A percentile compares a stretch with the other conserved stretches of the same genome.
phyloP scores from a whole-genome alignment of 2,329 filamentous ascomycete species.

The Diaporthe caulivora region DNA sequence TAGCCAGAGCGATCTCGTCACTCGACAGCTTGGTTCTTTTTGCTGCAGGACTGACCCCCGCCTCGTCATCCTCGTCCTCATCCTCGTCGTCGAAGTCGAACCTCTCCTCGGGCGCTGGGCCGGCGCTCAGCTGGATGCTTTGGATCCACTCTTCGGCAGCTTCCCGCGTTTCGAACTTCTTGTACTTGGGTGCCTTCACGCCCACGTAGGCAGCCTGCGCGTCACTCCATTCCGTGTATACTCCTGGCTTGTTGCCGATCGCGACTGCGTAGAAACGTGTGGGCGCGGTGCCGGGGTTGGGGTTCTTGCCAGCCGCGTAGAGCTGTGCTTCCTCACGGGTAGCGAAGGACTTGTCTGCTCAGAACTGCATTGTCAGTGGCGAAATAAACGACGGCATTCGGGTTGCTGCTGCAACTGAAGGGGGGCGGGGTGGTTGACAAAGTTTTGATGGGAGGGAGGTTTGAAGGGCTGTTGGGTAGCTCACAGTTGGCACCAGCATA shows the following conservation, averaged over 20 bases:
- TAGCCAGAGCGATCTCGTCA: slow-evolving; percentile 30
- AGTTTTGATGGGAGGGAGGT: neutral
- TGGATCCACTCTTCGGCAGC: slow-evolving; percentile 85
- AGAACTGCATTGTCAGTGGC: slow-evolving; percentile 21
- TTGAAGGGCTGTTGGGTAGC: slow-evolving; percentile 50
- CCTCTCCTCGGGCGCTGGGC: slow-evolving; percentile 6
- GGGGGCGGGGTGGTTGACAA: neutral
- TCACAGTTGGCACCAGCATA: slow-evolving; percentile 76
- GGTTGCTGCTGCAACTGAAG: neutral
- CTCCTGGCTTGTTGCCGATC: slow-evolving; percentile 68
- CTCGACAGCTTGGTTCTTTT: slow-evolving; percentile 50
- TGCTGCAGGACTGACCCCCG: slow-evolving; percentile 47
- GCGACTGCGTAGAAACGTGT: slow-evolving; percentile 72
- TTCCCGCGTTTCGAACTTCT: slow-evolving; percentile 74
- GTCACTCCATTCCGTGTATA: slow-evolving; percentile 75
- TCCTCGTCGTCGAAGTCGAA: slow-evolving; percentile 41
- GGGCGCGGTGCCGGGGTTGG: slow-evolving; percentile 53
- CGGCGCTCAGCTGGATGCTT: slow-evolving; percentile 46
- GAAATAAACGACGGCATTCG: neutral
- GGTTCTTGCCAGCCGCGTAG: slow-evolving; percentile 75
- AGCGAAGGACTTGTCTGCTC: slow-evolving; percentile 82
- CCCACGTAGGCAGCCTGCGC: slow-evolving; percentile 81
- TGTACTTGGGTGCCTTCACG: slow-evolving; percentile 77
- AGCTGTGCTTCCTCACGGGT: slow-evolving; percentile 81
- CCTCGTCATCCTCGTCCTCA: slow-evolving; percentile 47